These are phyloP conservation scores for Hypoxylon sp. DNA, from an alignment of 2,329 filamentous ascomycete genomes.

Conservation along the genomic window DNA sequence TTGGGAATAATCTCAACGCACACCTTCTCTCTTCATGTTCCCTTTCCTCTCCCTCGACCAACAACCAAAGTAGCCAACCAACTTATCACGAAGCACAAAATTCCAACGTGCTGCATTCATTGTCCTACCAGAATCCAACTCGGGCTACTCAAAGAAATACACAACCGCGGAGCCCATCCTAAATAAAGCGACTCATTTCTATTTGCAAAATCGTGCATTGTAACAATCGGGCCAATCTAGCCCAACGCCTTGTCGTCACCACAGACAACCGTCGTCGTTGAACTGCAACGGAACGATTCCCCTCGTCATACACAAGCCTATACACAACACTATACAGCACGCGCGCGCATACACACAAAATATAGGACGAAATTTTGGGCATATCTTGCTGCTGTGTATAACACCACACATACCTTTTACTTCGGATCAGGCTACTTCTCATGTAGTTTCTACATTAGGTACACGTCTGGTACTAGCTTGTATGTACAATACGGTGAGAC, in stretches of 20 bases:
- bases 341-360: constrained; percentile 13
- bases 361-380: constrained; percentile 8
- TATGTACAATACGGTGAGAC: constrained; percentile 40
- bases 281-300: constrained; percentile 24
- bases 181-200: constrained; percentile 38
- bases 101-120: constrained; percentile 42
- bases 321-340: not conserved
- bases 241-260: constrained; percentile 34
- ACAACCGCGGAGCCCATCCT: constrained; percentile 29
- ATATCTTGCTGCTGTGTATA: constrained; percentile 10
- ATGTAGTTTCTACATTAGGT: constrained; percentile 26
- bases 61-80: constrained; percentile 15
- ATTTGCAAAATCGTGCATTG: constrained; percentile 33
- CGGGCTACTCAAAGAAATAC: constrained; percentile 28
- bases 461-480: constrained; percentile 7
- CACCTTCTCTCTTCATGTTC: constrained; percentile 1
- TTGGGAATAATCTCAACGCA: constrained; percentile 11
- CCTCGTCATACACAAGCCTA: constrained; percentile 30
- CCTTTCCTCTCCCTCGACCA: constrained; percentile 8
- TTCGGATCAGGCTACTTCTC: constrained; percentile 22
- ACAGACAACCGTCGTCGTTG: constrained; percentile 7
- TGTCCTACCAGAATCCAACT: constrained; percentile 33
- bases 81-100: constrained; percentile 38
- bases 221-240: constrained; percentile 35
- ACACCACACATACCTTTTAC: not conserved